phyloP scores from a whole-genome alignment of 345 rosid genomes.

The Populus tremula region DNA sequence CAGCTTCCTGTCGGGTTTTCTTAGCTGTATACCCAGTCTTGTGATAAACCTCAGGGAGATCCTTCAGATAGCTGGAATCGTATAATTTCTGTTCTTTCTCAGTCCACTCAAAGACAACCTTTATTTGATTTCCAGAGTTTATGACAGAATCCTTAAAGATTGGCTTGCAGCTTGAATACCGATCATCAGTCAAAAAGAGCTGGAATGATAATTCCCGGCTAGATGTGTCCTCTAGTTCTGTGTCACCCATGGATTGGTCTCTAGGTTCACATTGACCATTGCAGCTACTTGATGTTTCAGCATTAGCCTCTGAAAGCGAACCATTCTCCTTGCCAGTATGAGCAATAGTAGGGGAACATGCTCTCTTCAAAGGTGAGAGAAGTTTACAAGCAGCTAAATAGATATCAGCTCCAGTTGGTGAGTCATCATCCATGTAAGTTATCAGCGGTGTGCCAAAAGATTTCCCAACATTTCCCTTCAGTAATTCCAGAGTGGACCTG shows the following conservation, averaged over 20 bases:
- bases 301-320: slow-evolving; percentile 38
- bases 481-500: slow-evolving; percentile 42
- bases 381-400: slow-evolving; percentile 44
- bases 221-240: slow-evolving; percentile 39
- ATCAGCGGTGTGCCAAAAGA: slow-evolving; percentile 73
- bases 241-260: slow-evolving; percentile 30
- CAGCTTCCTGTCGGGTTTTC: slow-evolving; percentile 77
- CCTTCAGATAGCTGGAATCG: slow-evolving; percentile 69
- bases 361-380: slow-evolving; percentile 63
- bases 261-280: slow-evolving; percentile 26
- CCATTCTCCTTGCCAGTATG: slow-evolving; percentile 50
- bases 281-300: slow-evolving; percentile 43
- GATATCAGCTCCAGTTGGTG: slow-evolving; percentile 60
- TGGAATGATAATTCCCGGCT: slow-evolving; percentile 36
- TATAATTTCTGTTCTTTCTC: slow-evolving; percentile 55
- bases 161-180: slow-evolving; percentile 36
- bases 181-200: slow-evolving; percentile 45
- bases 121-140: slow-evolving; percentile 43
- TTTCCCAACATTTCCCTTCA: slow-evolving; percentile 43
- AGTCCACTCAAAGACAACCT: slow-evolving; percentile 65
- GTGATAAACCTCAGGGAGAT: slow-evolving; percentile 64
- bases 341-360: slow-evolving; percentile 38
- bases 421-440: slow-evolving; percentile 50
- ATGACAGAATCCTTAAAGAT: slow-evolving; percentile 46
- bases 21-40: slow-evolving; percentile 58